Evolutionary conservation across 148 eudicot genomes (phyloP), one percentile per base, ranked within the genome.

Genomic region (Rhododendron vialii): DNA sequence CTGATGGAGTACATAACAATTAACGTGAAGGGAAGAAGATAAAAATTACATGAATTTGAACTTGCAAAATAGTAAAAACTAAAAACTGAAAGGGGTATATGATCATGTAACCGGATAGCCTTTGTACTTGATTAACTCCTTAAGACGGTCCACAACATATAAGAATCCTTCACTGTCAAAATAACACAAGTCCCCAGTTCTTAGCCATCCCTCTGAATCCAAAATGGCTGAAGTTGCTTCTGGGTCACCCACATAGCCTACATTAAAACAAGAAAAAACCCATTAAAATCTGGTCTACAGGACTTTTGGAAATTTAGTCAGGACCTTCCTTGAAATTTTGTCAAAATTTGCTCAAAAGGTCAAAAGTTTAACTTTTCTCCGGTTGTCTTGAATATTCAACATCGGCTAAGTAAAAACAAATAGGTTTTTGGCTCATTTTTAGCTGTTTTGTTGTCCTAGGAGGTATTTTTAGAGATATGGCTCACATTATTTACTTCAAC

Each of bases 121-220:
- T 84, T 84, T 84, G 86, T 76, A 84, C 78, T 75, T 84, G 51
- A 84, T 84, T n/a, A 84, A 55, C 65, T 84, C 86, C 50, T 84
- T 53, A 4, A 84, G n/a, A 57, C 81, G 81, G n/a, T 84, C 86
- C 30, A 75, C 81, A 5, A 75, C 65, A n/a, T 51, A 84, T 5
- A 84, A 48, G 81, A 75, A 84, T 24, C 86, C 86, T 22, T 84
- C 86, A 51, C 24, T 36, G 53, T 84, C 86, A 75, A 84, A 74
- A 76, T 84, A 84, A 55, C 86, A 84, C 17, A 84, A 36, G 51
- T 84, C 86, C 65, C 86, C 86, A 5, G 71, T 74, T 76, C 86
- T 84, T 74, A 84, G 7, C 86, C 86, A 84, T 74, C 86, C 86
- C 71, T 84, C 81, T n/a, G 86, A 75, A 84, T 84, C 86, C 71